Base-by-base conservation (phyloP, 257 asterid genomes). In the Ajuga chamaepitys region DNA sequence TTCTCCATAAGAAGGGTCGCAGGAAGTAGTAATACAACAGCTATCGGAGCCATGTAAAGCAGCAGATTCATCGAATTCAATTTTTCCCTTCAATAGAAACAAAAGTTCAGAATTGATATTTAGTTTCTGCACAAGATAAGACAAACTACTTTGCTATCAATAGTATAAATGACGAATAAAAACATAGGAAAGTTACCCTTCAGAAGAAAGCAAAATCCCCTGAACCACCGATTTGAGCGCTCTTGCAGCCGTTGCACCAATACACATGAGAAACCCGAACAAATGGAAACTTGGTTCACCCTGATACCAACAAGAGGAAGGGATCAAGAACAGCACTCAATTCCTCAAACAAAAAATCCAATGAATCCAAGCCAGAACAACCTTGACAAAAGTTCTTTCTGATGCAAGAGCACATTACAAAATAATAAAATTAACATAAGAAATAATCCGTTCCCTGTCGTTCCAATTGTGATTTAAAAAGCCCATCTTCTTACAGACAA, bases 261-360 rank as follows among this genome's bases (percentile, higher is more conserved):
- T 51, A 40, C 97, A 88, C 95, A 91, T 84, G 48, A 91, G 73
- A 67, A 91, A 91, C 58, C 97, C 97, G 63, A 85, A 91, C 62
- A 86, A 80, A 66, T 91, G 96, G 78, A 91, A 91, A 81, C 98
- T 91, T 13, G 98, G 98, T 70, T 91, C 98, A 42, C 91, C 87
- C 98, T 91, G 82, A 67, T 22, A 75, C 26, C 35, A 74, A 26
- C n/a, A 57, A 65, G 35, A 25, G 18, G 30, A 50, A 63, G 66
- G 8, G 6, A 24, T 26, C 48, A 69, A 50, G 52, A 51, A 14
- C 91, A 70, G 45, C 12, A 52, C 41, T 40, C 40, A 7, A 64
- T 40, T 40, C 89, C 87, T 34, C 58, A 65, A 32, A 10, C 10
- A 57, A 45, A 62, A 12, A 32, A 48, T 21, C 21, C 47, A 54